These are phyloP conservation scores for Zea luxurians DNA, from an alignment of 176 grass and related monocot species.

Conservation along the genomic window DNA sequence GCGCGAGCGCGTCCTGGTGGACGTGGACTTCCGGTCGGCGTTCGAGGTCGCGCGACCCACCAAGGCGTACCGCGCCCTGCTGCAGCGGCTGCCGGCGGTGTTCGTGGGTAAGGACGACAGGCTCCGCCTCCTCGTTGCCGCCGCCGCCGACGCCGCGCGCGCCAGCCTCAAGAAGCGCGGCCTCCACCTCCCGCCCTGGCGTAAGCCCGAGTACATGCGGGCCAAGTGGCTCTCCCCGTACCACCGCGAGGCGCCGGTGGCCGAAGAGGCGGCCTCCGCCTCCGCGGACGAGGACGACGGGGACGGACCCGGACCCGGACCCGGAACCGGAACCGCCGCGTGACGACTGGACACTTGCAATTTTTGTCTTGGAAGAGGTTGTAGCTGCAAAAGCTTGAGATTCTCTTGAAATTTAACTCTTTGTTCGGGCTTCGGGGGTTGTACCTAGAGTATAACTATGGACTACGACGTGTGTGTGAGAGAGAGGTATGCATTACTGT, in stretches of 20 bases:
- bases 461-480: background rate
- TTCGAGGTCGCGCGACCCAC: conserved; percentile 77
- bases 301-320: conserved; percentile 1
- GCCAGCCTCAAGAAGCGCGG: conserved; percentile 74
- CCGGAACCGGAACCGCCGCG: background rate
- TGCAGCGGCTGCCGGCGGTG: conserved; percentile 59
- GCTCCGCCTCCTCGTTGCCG: conserved; percentile 58
- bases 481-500: conserved; percentile 25
- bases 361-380: background rate
- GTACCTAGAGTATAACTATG: conserved; percentile 29
- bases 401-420: conserved; percentile 13
- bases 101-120: conserved; percentile 81
- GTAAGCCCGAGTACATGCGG: conserved; percentile 89
- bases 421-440: conserved; percentile 8
- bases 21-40: conserved; percentile 68
- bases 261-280: background rate
- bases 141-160: conserved; percentile 53
- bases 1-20: conserved; percentile 56
- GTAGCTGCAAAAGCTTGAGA: background rate
- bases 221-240: conserved; percentile 84
- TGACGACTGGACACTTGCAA: conserved; percentile 22
- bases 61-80: conserved; percentile 58
- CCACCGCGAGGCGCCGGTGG: conserved; percentile 27
- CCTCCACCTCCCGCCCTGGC: conserved; percentile 78
- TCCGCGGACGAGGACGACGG: conserved; percentile 25